Evolutionary conservation across 2,329 filamentous ascomycete genomes (phyloP), one percentile per base, ranked within the genome.

Genomic region (Fusarium buxicola): DNA sequence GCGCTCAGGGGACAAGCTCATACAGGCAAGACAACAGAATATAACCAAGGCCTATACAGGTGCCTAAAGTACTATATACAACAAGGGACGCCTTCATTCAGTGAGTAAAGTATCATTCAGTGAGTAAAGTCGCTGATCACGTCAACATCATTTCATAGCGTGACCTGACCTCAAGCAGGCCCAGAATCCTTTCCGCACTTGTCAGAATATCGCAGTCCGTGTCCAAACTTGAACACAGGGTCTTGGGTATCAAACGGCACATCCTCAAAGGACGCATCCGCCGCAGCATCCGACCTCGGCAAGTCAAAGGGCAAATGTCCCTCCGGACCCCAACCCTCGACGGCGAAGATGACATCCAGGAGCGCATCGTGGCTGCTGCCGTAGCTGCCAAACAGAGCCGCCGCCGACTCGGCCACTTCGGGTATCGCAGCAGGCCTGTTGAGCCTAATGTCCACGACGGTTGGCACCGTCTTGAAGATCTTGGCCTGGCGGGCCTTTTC

Each of bases 361-460:
- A 82, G 79, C 0, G 80, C 80, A 5, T 80, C 75, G 0, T 71
- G 66, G 13, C 74, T 72, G 30, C 75, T 76, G 0, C 79, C 79
- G 47, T 74, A 81, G 59, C 74, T 81, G 7, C 68, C 78, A 24
- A 81, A 58, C 8, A 81, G 52, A 5, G 78, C 79, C 2, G 73
- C 69, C 3, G 77, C 77, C 5, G 71, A 53, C 34, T 78, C 77
- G 0, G 73, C 73, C 0, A 82, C 62, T 32, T 81, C 78, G 0
- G 79, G 77, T 1, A 82, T 69, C 0, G 75, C 77, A 0, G 77
- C 77, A 0, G 79, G 76, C 0, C 79, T 74, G 49, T 80, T 77
- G 7, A 81, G 70, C 16, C 75, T 76, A n/a, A 81, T 74, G 46
- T 81, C 80, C 2, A 81, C 78, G 4, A 81, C 73, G 2, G 78